Percentiles rank a stretch among this genome's conserved stretches.
Evolutionary conservation across 495 filamentous ascomycete species (phyloP).

Genomic region (Astrocystis sublimbata): DNA sequence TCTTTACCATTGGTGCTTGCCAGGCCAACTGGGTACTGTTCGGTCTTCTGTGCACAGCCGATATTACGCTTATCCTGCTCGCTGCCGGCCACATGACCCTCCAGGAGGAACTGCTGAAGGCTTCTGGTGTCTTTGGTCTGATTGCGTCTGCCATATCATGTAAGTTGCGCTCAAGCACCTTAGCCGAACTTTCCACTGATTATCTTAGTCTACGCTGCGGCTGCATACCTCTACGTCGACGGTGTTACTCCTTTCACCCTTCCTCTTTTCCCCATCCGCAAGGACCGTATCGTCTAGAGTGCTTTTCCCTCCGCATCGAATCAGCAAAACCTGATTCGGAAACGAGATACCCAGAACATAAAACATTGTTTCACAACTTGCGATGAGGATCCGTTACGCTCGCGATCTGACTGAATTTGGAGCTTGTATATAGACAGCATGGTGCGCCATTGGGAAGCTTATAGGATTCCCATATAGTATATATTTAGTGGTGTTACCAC

Average conservation of each 20-base stretch:
- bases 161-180: slow-evolving; percentile 17
- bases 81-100: slow-evolving; percentile 35
- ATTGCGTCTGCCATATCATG: slow-evolving; percentile 32
- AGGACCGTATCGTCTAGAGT: slow-evolving; percentile 21
- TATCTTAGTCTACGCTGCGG: slow-evolving; percentile 15
- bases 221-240: slow-evolving; percentile 20
- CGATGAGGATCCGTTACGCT: slow-evolving; percentile 10
- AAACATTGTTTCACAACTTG: slow-evolving; percentile 4
- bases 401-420: slow-evolving; percentile 7
- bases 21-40: slow-evolving; percentile 35
- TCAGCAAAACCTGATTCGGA: neutral
- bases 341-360: slow-evolving; percentile 9
- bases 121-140: slow-evolving; percentile 32
- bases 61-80: slow-evolving; percentile 33
- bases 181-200: neutral
- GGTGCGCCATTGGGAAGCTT: neutral
- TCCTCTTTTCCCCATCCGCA: slow-evolving; percentile 23
- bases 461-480: slow-evolving; percentile 9
- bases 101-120: slow-evolving; percentile 20
- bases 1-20: slow-evolving; percentile 40
- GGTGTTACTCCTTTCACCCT: slow-evolving; percentile 21
- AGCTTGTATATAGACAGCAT: slow-evolving; percentile 16
- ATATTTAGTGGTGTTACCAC: slow-evolving; percentile 2
- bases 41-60: slow-evolving; percentile 28
- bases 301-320: neutral